These are phyloP conservation scores for Podospora anserina DNA, from an alignment of 495 filamentous ascomycete species.

Conservation along the genomic window DNA sequence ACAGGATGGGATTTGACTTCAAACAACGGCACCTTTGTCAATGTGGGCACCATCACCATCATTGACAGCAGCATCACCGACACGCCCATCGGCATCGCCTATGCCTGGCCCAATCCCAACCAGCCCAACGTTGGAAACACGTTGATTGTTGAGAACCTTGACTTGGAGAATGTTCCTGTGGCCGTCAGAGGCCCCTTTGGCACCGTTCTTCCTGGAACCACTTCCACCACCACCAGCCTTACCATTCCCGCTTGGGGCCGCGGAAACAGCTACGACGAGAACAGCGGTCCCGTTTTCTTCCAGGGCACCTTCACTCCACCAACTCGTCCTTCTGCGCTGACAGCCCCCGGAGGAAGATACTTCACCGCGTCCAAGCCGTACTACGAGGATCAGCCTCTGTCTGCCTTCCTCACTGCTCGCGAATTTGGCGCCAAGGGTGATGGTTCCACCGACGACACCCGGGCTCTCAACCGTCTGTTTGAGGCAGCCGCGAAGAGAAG, in stretches of 20 bases:
- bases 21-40: conserved; percentile 37
- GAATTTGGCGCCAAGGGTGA: conserved; percentile 71
- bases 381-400: conserved; percentile 54
- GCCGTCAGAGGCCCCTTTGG: conserved; percentile 53
- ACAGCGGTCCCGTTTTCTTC: conserved; percentile 38
- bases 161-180: conserved; percentile 50
- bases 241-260: conserved; percentile 49
- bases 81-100: conserved; percentile 53
- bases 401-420: conserved; percentile 66
- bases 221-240: conserved; percentile 48
- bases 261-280: conserved; percentile 42
- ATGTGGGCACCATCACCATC: conserved; percentile 70
- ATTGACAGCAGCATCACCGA: conserved; percentile 74
- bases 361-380: conserved; percentile 71
- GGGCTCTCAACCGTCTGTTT: conserved; percentile 62
- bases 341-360: conserved; percentile 35
- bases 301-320: conserved; percentile 36
- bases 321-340: conserved; percentile 37
- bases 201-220: conserved; percentile 56
- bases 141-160: conserved; percentile 63
- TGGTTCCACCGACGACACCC: conserved; percentile 61
- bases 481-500: conserved; percentile 50
- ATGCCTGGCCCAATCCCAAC: conserved; percentile 50
- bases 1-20: conserved; percentile 63
- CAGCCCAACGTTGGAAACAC: conserved; percentile 48